These are phyloP conservation scores for Melampsora larici-populina DNA, from an alignment of 1,284 basidiomycete genomes.

Conservation along the genomic window DNA sequence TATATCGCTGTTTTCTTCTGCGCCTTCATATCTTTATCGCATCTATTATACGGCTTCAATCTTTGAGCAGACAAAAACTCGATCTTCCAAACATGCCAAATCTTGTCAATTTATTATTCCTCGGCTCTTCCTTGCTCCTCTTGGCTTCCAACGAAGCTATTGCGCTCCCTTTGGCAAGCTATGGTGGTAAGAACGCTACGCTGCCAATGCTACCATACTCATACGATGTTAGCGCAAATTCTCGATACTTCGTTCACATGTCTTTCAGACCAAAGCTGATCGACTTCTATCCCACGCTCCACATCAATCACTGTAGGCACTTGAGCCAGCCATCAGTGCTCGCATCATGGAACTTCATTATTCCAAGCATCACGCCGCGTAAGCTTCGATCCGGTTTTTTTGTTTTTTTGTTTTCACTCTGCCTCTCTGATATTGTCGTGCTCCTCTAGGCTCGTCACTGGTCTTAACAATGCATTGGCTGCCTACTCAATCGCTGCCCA, in stretches of 20 bases:
- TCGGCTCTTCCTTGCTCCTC: too few relatives aligned
- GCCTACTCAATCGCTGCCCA: conserved; percentile 65
- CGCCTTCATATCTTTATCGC: too few relatives aligned
- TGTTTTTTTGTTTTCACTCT: neutral
- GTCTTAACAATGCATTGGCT: conserved; percentile 70
- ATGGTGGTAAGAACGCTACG: conserved; percentile 58
- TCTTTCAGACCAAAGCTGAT: neutral
- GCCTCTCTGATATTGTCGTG: neutral
- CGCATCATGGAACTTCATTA: conserved; percentile 86
- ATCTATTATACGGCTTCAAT: too few relatives aligned
- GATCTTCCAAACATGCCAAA: too few relatives aligned
- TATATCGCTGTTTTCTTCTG: too few relatives aligned
- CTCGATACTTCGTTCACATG: neutral
- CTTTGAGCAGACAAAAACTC: too few relatives aligned
- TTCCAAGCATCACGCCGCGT: conserved; percentile 80
- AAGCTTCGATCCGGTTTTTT: neutral
- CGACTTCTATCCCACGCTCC: too few relatives aligned
- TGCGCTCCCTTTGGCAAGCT: too few relatives aligned
- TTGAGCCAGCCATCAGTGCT: conserved; percentile 76
- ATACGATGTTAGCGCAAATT: conserved; percentile 61
- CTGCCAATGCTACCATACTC: conserved; percentile 84
- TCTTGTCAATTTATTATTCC: too few relatives aligned
- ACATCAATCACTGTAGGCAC: conserved; percentile 52
- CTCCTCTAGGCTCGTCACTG: neutral
- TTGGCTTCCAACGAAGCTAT: too few relatives aligned